A percentile compares a stretch with the other conserved stretches of the same genome.
Conservation (phyloP, 139 green algal genomes). For the Marvania coccoides region DNA sequence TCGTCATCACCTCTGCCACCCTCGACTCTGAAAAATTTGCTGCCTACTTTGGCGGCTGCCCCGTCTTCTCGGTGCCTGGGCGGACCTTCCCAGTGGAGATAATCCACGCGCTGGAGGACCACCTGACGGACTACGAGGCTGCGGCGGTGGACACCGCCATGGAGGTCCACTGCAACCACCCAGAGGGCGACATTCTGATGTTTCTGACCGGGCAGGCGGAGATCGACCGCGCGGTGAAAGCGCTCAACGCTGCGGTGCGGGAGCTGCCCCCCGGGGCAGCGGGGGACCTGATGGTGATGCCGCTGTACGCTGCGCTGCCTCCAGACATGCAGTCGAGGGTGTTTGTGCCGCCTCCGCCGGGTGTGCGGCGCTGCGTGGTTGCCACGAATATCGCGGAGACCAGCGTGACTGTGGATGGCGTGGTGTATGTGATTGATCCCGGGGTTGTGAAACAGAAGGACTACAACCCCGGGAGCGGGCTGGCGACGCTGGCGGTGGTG, state of each 20-base stretch:
- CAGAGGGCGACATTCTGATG: slow-evolving; percentile 81
- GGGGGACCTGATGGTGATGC: slow-evolving; percentile 70
- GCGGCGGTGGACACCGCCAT: slow-evolving; percentile 66
- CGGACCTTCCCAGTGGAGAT: slow-evolving; percentile 79
- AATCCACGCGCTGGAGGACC: slow-evolving; percentile 70
- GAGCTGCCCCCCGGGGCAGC: slow-evolving; percentile 42
- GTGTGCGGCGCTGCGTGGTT: slow-evolving; percentile 76
- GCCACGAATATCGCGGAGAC: slow-evolving; percentile 98
- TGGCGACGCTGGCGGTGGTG: slow-evolving; percentile 80
- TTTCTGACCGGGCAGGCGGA: slow-evolving; percentile 93
- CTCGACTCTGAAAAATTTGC: slow-evolving; percentile 86
- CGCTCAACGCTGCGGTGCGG: slow-evolving; percentile 51
- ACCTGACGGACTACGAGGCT: slow-evolving; percentile 65
- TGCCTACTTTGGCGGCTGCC: slow-evolving; percentile 75
- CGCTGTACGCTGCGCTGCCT: slow-evolving; percentile 86
- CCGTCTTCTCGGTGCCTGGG: slow-evolving; percentile 66
- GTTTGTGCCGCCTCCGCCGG: slow-evolving; percentile 62
- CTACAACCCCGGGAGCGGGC: slow-evolving; percentile 77
- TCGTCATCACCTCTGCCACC: slow-evolving; percentile 88
- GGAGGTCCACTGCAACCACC: slow-evolving; percentile 62
- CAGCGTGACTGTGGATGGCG: slow-evolving; percentile 80
- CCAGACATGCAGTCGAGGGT: slow-evolving; percentile 77
- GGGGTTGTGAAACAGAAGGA: slow-evolving; percentile 90
- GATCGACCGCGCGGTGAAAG: slow-evolving; percentile 71
- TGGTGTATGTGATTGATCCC: slow-evolving; percentile 85